Base-by-base conservation (phyloP, 257 asterid species). In the Apocynum venetum region DNA sequence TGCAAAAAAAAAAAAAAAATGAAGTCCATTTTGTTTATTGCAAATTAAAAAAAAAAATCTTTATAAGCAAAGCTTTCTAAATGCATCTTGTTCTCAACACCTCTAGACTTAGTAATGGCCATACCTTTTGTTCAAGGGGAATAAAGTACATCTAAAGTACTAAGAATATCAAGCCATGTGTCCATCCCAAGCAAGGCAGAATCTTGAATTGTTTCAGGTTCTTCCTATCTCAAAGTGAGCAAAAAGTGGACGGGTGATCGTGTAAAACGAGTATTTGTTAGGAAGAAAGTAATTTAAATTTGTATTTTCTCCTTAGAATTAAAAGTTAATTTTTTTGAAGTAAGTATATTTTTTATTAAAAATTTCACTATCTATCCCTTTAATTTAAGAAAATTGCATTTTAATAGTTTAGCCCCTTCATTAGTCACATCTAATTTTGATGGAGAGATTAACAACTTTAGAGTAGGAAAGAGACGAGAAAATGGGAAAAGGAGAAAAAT, bases 201-300 rank as follows among this genome's bases (percentile, higher is more conserved):
- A 41, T 36, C 61, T 41, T 40, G 8, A 8, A 12, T 20, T 3
- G 46, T 53, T 19, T 73, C 52, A 55, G 68, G n/a, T 3, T 60
- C 46, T 72, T 72, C 65, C 25, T 17, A 52, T 35, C 48, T 72
- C 43, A 36, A 72, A 52, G 76, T 72, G 20, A 36, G 65, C 35
- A 38, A 75, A 44, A 43, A 74, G 36, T 40, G 15, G 3, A 17
- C 20, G 55, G 56, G 15, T 57, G 15, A 56, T n/a, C 41, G 41
- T 35, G 14, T 11, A 1, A 71, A 38, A 10, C 4, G 44, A 74
- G 20, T 41, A 31, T 76, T 49, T 76, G 0, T 44, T 41, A n/a
- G 9, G 71, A 77, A 74, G 7, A 57, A 20, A 44, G 51, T 74
- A 57, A 17, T 35, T 0, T 36, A 52, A 36, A 51, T 25, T 25